These are phyloP conservation scores for Pleurotus ostreatus DNA, from an alignment of 768 basidiomycete species.

Conservation along the genomic window DNA sequence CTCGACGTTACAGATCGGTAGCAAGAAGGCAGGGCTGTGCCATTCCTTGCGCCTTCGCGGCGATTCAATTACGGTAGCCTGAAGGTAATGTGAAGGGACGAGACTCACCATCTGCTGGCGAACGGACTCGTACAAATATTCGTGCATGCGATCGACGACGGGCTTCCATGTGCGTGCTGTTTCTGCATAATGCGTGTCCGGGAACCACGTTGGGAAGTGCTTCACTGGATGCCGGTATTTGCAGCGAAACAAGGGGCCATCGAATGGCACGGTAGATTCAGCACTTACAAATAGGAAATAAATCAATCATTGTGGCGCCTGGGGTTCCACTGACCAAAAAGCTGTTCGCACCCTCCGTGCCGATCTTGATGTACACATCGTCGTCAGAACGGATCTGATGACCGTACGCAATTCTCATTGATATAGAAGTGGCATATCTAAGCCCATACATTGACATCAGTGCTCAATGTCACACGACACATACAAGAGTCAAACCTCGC, in stretches of 20 bases:
- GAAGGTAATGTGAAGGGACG: not conserved
- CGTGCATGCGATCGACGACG: conserved; percentile 25
- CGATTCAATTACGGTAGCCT: not conserved
- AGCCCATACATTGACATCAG: too few relatives aligned
- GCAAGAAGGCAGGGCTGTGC: conserved; percentile 13
- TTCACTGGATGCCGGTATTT: conserved; percentile 23
- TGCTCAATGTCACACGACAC: too few relatives aligned
- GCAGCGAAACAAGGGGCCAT: too few relatives aligned
- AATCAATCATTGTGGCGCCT: conserved; percentile 16
- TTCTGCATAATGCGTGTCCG: conserved; percentile 30
- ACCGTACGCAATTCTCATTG: conserved; percentile 19
- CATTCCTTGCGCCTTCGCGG: conserved; percentile 12
- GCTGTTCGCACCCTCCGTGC: conserved; percentile 13
- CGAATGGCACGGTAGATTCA: conserved; percentile 8
- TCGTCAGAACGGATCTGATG: conserved; percentile 18
- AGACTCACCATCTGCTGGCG: conserved; percentile 23
- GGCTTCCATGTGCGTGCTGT: conserved; percentile 26
- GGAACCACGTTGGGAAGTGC: conserved; percentile 35
- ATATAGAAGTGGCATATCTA: conserved; percentile 20
- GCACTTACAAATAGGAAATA: conserved; percentile 16
- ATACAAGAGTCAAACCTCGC: too few relatives aligned
- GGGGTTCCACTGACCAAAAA: conserved; percentile 11
- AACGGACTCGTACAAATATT: conserved; percentile 26
- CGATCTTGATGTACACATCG: conserved; percentile 18
- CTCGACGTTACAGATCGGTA: conserved; percentile 3